A percentile compares a stretch with the other conserved stretches of the same genome.
Evolutionary conservation across 2,329 filamentous ascomycete species (phyloP).

Genomic region (Penicillium sclerotiorum): DNA sequence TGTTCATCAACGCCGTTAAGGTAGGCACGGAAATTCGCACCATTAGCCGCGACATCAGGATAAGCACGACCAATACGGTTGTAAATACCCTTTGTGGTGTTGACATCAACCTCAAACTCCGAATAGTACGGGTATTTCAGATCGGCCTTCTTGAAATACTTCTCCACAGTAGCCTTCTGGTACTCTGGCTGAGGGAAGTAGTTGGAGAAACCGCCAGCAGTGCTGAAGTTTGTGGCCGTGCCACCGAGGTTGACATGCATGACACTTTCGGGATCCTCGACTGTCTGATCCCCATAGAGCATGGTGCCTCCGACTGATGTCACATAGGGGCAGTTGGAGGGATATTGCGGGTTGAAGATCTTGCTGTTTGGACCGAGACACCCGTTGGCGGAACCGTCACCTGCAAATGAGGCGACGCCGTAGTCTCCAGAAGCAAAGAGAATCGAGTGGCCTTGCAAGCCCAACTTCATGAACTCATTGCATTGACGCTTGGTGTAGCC

Average conservation of each 20-base stretch:
- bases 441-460: slow-evolving; percentile 36
- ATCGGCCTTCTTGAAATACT: slow-evolving; percentile 43
- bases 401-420: slow-evolving; percentile 40
- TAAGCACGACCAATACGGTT: slow-evolving; percentile 52
- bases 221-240: slow-evolving; percentile 35
- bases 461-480: slow-evolving; percentile 56
- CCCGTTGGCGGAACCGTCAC: slow-evolving; percentile 40
- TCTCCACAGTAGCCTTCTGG: slow-evolving; percentile 44
- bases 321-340: slow-evolving; percentile 56
- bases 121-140: slow-evolving; percentile 35
- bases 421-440: slow-evolving; percentile 36
- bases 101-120: slow-evolving; percentile 35
- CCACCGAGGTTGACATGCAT: slow-evolving; percentile 36
- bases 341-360: slow-evolving; percentile 55
- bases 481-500: slow-evolving; percentile 56
- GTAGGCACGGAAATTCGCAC: slow-evolving; percentile 35
- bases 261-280: slow-evolving; percentile 31
- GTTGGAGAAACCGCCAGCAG: slow-evolving; percentile 53
- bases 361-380: slow-evolving; percentile 42
- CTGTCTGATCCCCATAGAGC: slow-evolving; percentile 32
- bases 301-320: slow-evolving; percentile 49
- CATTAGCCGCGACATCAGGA: slow-evolving; percentile 53
- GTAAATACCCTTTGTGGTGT: slow-evolving; percentile 44
- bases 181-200: slow-evolving; percentile 48
- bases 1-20: slow-evolving; percentile 19